Evolutionary conservation across 2,329 filamentous ascomycete species (phyloP).

Genomic region (Ophiostoma perfectum): DNA sequence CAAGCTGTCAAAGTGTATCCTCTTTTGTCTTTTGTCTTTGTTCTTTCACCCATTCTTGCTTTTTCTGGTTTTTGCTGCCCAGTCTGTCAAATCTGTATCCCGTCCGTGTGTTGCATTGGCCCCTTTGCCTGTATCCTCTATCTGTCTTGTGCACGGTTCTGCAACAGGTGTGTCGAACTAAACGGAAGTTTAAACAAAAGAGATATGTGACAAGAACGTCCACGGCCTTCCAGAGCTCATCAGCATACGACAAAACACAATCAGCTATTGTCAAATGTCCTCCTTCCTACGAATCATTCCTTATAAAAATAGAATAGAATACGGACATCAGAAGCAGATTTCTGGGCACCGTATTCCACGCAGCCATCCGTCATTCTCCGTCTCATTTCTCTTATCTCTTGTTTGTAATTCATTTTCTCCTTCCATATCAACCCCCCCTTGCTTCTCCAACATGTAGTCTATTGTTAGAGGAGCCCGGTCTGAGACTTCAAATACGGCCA

Average conservation of each 20-base stretch:
- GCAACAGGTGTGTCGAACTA: slow-evolving; percentile 7
- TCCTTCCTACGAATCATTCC: neutral
- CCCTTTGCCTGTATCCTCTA: neutral
- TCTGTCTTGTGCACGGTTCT: slow-evolving; percentile 14
- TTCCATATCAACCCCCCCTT: neutral
- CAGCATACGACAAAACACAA: neutral
- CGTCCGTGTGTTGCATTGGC: slow-evolving; percentile 1
- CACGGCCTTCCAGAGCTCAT: neutral
- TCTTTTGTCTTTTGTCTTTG: neutral
- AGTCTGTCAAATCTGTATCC: slow-evolving; percentile 1
- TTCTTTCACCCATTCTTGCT: neutral
- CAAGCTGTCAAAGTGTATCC: slow-evolving; percentile 20
- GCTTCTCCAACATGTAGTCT: neutral
- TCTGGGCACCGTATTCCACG: neutral
- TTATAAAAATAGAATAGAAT: neutral
- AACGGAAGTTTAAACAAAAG: slow-evolving; percentile 5
- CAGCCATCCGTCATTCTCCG: neutral
- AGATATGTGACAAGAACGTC: neutral
- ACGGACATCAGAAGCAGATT: neutral
- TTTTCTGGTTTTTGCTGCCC: neutral
- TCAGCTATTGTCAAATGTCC: neutral
- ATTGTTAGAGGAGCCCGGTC: neutral
- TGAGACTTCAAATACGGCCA: slow-evolving; percentile 7
- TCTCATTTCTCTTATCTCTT: neutral
- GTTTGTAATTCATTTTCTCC: neutral